phyloP scores from a whole-genome alignment of 1,139 yeast species.

The Saccharomyces pastorianus region DNA sequence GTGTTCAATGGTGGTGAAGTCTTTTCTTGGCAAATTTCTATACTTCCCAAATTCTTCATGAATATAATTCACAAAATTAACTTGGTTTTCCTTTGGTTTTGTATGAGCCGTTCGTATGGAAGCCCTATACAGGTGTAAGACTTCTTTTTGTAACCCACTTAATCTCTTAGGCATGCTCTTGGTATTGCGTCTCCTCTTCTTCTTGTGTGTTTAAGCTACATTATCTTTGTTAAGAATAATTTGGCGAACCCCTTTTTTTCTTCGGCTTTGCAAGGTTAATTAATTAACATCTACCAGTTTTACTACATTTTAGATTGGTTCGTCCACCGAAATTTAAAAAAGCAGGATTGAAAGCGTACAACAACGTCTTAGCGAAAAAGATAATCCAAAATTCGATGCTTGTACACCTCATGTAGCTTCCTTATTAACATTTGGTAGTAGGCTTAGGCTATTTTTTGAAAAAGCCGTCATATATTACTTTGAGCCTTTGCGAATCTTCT shows the following conservation, averaged over 20 bases:
- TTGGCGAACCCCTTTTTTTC: background rate
- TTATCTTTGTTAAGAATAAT: background rate
- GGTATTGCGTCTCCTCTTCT: background rate
- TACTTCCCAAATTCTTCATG: constrained; percentile 59
- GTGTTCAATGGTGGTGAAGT: constrained; percentile 82
- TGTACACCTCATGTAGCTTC: background rate
- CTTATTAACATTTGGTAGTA: background rate
- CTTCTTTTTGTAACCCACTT: constrained; percentile 59
- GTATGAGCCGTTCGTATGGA: constrained; percentile 48
- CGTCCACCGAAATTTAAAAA: background rate
- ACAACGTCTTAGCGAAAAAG: background rate
- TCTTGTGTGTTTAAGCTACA: background rate
- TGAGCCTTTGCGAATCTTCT: background rate
- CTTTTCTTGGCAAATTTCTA: constrained; percentile 57
- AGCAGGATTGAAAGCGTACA: background rate
- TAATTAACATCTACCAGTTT: background rate
- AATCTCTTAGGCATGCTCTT: constrained; percentile 28
- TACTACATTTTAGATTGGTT: background rate
- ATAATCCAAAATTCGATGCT: background rate
- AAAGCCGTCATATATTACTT: background rate
- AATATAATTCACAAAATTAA: constrained; percentile 32
- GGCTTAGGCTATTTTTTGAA: background rate
- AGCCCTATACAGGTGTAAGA: constrained; percentile 50
- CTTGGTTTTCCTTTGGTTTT: constrained; percentile 43
- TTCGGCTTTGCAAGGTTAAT: background rate